Conservation (phyloP, 441 rosid genomes). For the Bocquillonia castaneifolia region DNA sequence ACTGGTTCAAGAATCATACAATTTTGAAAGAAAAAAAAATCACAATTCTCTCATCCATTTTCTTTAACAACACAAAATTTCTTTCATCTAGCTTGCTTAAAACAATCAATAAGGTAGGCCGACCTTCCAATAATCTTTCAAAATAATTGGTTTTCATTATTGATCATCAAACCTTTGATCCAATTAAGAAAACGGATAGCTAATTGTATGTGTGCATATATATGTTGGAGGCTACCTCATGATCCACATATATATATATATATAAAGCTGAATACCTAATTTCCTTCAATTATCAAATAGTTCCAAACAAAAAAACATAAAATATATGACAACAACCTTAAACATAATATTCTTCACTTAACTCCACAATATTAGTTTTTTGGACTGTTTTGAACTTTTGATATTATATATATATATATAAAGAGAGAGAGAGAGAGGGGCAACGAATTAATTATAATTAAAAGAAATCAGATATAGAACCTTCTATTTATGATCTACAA, state of each 20-base stretch:
- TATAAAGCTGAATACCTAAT: neutral
- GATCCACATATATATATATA: neutral
- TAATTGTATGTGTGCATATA: neutral
- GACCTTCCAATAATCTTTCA: constrained; percentile 7
- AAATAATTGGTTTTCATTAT: neutral
- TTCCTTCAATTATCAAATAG: neutral
- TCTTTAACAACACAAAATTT: too few species aligned
- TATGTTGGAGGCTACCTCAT: neutral
- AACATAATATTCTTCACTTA: neutral
- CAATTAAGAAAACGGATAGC: constrained; percentile 17
- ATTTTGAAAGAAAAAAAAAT: too few species aligned
- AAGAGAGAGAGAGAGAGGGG: too few species aligned
- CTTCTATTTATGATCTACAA: neutral
- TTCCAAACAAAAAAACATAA: neutral
- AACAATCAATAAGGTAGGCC: constrained; percentile 21
- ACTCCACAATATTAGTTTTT: neutral
- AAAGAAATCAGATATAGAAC: neutral
- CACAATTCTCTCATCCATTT: too few species aligned
- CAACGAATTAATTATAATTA: neutral
- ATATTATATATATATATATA: neutral
- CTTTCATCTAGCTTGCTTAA: too few species aligned
- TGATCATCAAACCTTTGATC: neutral
- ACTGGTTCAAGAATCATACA: too few species aligned
- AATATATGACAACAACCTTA: neutral
- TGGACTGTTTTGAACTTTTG: neutral